phyloP scores from a whole-genome alignment of 176 grass and related monocot genomes.

The Raddia distichophylla region DNA sequence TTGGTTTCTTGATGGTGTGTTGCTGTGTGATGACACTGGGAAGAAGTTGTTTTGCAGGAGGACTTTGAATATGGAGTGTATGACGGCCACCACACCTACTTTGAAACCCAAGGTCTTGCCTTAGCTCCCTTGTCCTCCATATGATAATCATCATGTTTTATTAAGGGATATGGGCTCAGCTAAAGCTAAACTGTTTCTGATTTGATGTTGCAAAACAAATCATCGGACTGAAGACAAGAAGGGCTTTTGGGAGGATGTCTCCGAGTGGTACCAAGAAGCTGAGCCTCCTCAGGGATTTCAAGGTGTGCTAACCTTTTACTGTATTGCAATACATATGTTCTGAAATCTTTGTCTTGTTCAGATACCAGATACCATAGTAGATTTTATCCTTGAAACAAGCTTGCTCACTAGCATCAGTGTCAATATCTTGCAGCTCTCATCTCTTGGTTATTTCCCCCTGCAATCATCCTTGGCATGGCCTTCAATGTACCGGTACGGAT shows the following conservation, averaged over 20 bases:
- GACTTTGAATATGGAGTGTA: conserved; percentile 82
- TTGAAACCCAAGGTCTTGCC: conserved; percentile 62
- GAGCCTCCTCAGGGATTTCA: conserved; percentile 91
- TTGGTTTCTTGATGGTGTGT: conserved; percentile 25
- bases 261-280: conserved; percentile 74
- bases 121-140: conserved; percentile 4
- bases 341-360: conserved; percentile 15
- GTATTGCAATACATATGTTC: neutral
- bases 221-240: conserved; percentile 54
- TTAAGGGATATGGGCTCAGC: neutral
- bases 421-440: conserved; percentile 65
- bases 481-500: conserved; percentile 77
- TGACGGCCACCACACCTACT: conserved; percentile 78
- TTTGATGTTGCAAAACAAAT: conserved; percentile 43
- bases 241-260: conserved; percentile 69
- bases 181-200: conserved; percentile 38
- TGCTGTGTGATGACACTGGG: conserved; percentile 22
- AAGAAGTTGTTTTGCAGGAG: conserved; percentile 52
- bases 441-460: conserved; percentile 93
- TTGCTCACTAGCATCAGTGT: conserved; percentile 34
- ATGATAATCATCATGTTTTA: neutral
- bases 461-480: conserved; percentile 70
- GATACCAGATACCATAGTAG: conserved; percentile 13
- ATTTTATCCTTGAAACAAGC: neutral
- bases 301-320: conserved; percentile 49